These are phyloP conservation scores for Fulvia fulva DNA, from an alignment of 2,329 filamentous ascomycete genomes.

Conservation along the genomic window DNA sequence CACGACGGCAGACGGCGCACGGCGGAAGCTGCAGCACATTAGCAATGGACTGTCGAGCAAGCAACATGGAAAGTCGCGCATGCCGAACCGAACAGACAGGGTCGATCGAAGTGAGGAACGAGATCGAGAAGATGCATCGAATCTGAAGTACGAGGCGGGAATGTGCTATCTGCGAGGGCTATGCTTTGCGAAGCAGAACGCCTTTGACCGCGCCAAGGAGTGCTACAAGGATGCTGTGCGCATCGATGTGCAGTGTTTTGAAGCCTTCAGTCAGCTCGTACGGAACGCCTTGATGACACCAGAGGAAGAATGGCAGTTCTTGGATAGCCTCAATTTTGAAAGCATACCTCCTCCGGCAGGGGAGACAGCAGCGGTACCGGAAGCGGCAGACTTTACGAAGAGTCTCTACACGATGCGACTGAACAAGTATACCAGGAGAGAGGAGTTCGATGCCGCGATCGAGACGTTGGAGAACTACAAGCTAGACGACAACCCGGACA, in stretches of 20 bases:
- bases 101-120: slow-evolving; percentile 58
- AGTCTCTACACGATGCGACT: slow-evolving; percentile 94
- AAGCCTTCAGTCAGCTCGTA: slow-evolving; percentile 93
- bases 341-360: slow-evolving; percentile 61
- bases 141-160: slow-evolving; percentile 83
- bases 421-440: slow-evolving; percentile 89
- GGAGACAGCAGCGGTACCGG: slow-evolving; percentile 65
- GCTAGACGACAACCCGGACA: slow-evolving; percentile 78
- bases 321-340: slow-evolving; percentile 87
- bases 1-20: slow-evolving; percentile 58
- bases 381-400: slow-evolving; percentile 88
- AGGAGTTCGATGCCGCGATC: slow-evolving; percentile 76
- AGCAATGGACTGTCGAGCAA: slow-evolving; percentile 47
- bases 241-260: slow-evolving; percentile 97
- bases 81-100: slow-evolving; percentile 45
- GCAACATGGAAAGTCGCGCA: slow-evolving; percentile 38
- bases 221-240: slow-evolving; percentile 97
- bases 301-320: slow-evolving; percentile 83
- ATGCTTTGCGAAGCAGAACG: slow-evolving; percentile 95
- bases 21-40: slow-evolving; percentile 68
- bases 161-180: slow-evolving; percentile 95
- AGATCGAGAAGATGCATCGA: slow-evolving; percentile 66
- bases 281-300: slow-evolving; percentile 89
- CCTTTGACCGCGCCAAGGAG: slow-evolving; percentile 93
- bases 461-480: slow-evolving; percentile 94